Percentiles rank a stretch among this genome's conserved stretches.
These are phyloP conservation scores for Juglanconis sp. DNA, from an alignment of 2,329 filamentous ascomycete genomes.

Conservation along the genomic window DNA sequence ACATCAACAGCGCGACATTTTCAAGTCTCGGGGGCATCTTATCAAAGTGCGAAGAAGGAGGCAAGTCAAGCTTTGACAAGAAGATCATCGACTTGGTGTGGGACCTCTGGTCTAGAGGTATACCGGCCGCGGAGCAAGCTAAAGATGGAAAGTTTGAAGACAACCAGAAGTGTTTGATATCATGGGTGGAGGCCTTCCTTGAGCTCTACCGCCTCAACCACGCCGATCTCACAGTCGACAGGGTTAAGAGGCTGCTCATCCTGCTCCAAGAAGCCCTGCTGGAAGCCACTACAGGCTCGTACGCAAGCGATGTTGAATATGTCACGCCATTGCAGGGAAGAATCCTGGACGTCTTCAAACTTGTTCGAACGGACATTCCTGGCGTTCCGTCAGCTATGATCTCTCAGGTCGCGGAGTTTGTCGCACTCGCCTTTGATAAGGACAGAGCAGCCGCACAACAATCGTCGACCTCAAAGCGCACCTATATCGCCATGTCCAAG, in stretches of 20 bases:
- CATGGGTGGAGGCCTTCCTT: constrained; percentile 74
- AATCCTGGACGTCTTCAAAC: constrained; percentile 64
- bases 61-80: constrained; percentile 43
- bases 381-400: constrained; percentile 68
- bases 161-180: constrained; percentile 79
- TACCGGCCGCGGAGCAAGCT: constrained; percentile 49
- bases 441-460: constrained; percentile 26
- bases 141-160: constrained; percentile 47
- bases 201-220: constrained; percentile 77
- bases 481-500: constrained; percentile 87
- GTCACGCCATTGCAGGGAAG: constrained; percentile 70
- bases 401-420: constrained; percentile 66
- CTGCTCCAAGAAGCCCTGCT: constrained; percentile 71
- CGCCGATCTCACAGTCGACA: constrained; percentile 57
- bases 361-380: constrained; percentile 62
- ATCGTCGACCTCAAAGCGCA: constrained; percentile 55
- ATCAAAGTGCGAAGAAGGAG: constrained; percentile 43
- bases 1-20: constrained; percentile 69
- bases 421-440: constrained; percentile 63
- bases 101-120: constrained; percentile 65
- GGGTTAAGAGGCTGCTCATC: constrained; percentile 64
- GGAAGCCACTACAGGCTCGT: constrained; percentile 63
- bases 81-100: constrained; percentile 60
- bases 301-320: constrained; percentile 70
- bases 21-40: constrained; percentile 64